Conservation (phyloP, 306 rosid genomes). For the Lathyrus aphaca region DNA sequence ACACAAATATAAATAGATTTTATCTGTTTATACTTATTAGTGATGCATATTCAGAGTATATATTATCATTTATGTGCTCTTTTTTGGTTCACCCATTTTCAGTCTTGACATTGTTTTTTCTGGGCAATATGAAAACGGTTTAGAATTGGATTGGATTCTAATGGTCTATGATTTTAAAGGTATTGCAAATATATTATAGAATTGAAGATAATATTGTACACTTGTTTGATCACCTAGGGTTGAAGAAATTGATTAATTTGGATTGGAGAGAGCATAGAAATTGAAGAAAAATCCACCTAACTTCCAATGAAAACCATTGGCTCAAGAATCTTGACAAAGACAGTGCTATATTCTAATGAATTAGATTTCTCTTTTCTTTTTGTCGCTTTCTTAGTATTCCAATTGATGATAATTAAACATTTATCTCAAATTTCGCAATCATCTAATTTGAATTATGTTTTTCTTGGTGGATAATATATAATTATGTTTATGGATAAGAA, state of each 20-base stretch:
- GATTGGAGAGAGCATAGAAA: neutral
- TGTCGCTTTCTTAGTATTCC: neutral
- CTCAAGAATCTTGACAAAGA: constrained; percentile 43
- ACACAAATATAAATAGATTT: neutral
- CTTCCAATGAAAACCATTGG: constrained; percentile 25
- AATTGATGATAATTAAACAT: too few relatives aligned
- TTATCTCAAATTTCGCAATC: too few relatives aligned
- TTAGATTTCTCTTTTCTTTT: neutral
- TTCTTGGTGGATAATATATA: too few relatives aligned
- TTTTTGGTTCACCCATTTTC: constrained; percentile 34
- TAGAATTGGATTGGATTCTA: constrained; percentile 36
- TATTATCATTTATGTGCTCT: neutral
- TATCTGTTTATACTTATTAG: neutral
- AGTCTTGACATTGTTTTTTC: constrained; percentile 21
- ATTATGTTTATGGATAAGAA: too few relatives aligned
- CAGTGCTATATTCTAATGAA: neutral
- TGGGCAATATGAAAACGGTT: constrained; percentile 26
- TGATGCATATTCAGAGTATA: constrained; percentile 7
- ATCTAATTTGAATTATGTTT: too few relatives aligned
- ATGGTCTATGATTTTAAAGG: constrained; percentile 37
- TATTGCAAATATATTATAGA: neutral
- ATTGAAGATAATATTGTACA: constrained; percentile 20
- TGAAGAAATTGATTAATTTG: constrained; percentile 13
- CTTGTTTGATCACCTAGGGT: neutral
- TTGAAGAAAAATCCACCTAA: constrained; percentile 19